Base-by-base conservation (phyloP, 164 flowering plant genomes). In the Aristolochia contorta region DNA sequence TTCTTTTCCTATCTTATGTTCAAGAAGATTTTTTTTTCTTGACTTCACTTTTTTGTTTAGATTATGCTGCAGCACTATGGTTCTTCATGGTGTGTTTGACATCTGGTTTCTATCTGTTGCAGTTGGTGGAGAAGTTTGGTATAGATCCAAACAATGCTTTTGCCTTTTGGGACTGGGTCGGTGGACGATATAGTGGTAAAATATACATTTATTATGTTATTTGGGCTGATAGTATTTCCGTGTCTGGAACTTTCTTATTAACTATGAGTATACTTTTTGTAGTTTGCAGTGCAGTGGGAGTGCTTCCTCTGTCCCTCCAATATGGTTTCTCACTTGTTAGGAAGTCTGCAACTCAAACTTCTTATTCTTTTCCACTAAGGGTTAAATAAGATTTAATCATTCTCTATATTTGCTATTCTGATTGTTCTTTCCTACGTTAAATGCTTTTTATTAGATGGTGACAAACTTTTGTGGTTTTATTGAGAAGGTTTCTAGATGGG, bases 221-320 rank as follows among this genome's bases (percentile, higher is more conserved):
- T 22, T 22, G 23, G 14, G 14, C 56, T 9, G 18, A 52, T 20
- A 15, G 1, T 12, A 4, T 53, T 22, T 53, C 6, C 12, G 13
- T 10, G 12, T 23, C 18, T 20, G 16, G 20, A 22, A 23, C 33
- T 16, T 2, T 56, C 22, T 32, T 46, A 16, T 66, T 60, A 32
- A 53, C 58, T 8, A 24, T 67, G 54, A 68, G 65, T 50, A 65
- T 66, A 57, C 71, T 65, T 22, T 27, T 74, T 75, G 74, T 87
- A 93, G 99, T 93, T 69, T 93, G 96, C 85, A 88, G 99, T 71
- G 99, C 97, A 68, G 97, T 93, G 59, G 97, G 99, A 19, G 89
- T 88, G 57, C 70, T 93, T 78, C 96, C 99, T 55, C 74, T 93
- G 54, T 84, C 99, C 71, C 87, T 93, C 52, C 97, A 93, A 71